phyloP scores from a whole-genome alignment of 1,284 basidiomycete genomes.

The Spongiforma sp. region DNA sequence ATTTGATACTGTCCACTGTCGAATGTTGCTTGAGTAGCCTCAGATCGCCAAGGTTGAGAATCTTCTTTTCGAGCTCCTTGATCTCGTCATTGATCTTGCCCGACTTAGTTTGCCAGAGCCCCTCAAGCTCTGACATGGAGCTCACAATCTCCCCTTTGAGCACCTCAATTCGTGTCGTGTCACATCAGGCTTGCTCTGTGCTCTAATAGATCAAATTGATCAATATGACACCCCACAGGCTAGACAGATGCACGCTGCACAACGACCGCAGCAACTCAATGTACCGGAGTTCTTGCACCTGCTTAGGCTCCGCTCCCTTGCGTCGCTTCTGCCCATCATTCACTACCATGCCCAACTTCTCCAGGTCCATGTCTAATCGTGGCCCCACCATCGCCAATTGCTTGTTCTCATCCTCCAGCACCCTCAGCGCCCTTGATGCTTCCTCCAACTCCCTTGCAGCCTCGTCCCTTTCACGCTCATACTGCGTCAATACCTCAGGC shows the following conservation, averaged over 20 bases:
- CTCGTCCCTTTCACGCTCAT: conserved; percentile 78
- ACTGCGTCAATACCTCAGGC: conserved; percentile 78
- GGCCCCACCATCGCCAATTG: conserved; percentile 67
- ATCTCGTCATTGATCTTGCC: conserved; percentile 82
- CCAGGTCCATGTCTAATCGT: conserved; percentile 78
- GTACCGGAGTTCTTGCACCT: conserved; percentile 82
- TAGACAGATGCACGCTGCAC: too few relatives aligned
- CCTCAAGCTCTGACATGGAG: conserved; percentile 65
- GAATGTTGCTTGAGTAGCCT: conserved; percentile 88
- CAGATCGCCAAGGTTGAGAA: conserved; percentile 91
- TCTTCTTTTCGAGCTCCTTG: conserved; percentile 88
- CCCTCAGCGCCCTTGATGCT: conserved; percentile 57
- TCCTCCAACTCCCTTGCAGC: conserved; percentile 67
- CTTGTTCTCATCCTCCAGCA: conserved; percentile 69
- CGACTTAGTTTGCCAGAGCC: conserved; percentile 72
- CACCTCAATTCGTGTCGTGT: conserved; percentile 76
- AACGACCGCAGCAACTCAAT: conserved; percentile 33
- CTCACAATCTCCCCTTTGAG: conserved; percentile 75
- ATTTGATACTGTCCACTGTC: conserved; percentile 83
- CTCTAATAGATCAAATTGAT: conserved; percentile 46
- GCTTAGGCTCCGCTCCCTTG: conserved; percentile 82
- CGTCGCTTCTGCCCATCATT: conserved; percentile 80
- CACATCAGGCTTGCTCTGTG: conserved; percentile 87
- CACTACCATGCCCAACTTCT: conserved; percentile 89
- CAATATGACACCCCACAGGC: conserved; percentile 11